Evolutionary conservation across 306 rosid genomes (phyloP).

Genomic region (Parietaria judaica): DNA sequence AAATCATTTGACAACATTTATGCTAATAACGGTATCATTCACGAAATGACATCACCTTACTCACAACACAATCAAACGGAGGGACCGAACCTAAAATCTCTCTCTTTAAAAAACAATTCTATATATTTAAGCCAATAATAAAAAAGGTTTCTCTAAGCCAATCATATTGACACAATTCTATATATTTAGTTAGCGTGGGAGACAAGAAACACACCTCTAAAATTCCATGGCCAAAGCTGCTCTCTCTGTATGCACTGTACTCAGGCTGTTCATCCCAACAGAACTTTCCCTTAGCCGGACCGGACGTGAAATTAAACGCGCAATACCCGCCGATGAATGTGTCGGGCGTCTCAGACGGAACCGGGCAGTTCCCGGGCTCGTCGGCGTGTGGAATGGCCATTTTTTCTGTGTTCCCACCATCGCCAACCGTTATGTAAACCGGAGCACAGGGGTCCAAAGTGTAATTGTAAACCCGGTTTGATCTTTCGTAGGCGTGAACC

Average conservation of each 20-base stretch:
- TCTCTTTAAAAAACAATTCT: too few species aligned
- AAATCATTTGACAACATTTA: too few species aligned
- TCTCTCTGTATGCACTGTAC: conserved; percentile 82
- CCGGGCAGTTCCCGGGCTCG: conserved; percentile 85
- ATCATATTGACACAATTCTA: too few species aligned
- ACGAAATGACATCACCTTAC: too few species aligned
- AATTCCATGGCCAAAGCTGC: conserved; percentile 95
- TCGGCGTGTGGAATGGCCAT: conserved; percentile 72
- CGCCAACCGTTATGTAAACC: conserved; percentile 61
- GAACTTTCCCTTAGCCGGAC: conserved; percentile 79
- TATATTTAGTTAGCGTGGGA: background rate
- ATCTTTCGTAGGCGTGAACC: conserved; percentile 94
- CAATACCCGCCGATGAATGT: conserved; percentile 52
- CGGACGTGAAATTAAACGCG: conserved; percentile 74
- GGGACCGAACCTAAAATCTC: too few species aligned
- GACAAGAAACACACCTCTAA: conserved; percentile 46
- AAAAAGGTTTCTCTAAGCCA: too few species aligned
- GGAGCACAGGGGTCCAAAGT: conserved; percentile 86
- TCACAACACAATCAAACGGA: too few species aligned
- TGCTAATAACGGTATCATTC: too few species aligned
- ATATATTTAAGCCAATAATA: too few species aligned
- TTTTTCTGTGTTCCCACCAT: conserved; percentile 85
- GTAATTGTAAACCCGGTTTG: conserved; percentile 82
- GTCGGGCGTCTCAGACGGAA: conserved; percentile 51
- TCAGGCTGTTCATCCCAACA: conserved; percentile 92